Conservation (phyloP, 495 filamentous ascomycete species). For the Xylaria grammica region DNA sequence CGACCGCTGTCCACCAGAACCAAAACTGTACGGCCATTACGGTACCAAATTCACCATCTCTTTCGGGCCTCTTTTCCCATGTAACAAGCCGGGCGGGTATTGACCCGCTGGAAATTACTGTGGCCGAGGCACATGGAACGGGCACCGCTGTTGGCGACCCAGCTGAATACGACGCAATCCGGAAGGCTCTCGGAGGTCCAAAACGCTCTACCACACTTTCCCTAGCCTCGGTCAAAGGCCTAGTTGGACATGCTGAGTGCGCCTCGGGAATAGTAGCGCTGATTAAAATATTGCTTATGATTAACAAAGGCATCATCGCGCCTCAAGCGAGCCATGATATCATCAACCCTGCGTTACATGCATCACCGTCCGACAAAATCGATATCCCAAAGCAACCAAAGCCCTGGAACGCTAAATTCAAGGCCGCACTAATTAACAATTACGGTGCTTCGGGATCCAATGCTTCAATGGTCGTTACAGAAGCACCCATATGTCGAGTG, state of each 20-base stretch:
- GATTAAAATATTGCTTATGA: slow-evolving; percentile 54
- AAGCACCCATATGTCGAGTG: slow-evolving; percentile 53
- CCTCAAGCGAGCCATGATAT: slow-evolving; percentile 50
- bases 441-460: slow-evolving; percentile 36
- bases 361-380: slow-evolving; percentile 38
- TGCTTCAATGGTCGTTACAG: slow-evolving; percentile 34
- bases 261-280: slow-evolving; percentile 47
- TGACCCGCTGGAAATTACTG: slow-evolving; percentile 31
- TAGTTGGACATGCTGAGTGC: slow-evolving; percentile 55
- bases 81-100: no score
- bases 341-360: slow-evolving; percentile 45
- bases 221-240: slow-evolving; percentile 53
- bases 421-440: slow-evolving; percentile 47
- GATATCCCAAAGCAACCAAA: no score
- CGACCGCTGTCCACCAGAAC: slow-evolving; percentile 56
- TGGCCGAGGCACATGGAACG: slow-evolving; percentile 49
- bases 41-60: slow-evolving; percentile 37
- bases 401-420: slow-evolving; percentile 40
- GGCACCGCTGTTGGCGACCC: slow-evolving; percentile 47
- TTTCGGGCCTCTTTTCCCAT: no score
- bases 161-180: slow-evolving; percentile 37
- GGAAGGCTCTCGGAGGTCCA: background rate
- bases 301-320: slow-evolving; percentile 45
- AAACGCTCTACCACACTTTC: slow-evolving; percentile 22
- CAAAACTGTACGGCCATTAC: slow-evolving; percentile 36